Percentiles rank a stretch among this genome's conserved stretches.
Evolutionary conservation across 2,329 filamentous ascomycete genomes (phyloP).

Genomic region (Penicillium janthinellum): DNA sequence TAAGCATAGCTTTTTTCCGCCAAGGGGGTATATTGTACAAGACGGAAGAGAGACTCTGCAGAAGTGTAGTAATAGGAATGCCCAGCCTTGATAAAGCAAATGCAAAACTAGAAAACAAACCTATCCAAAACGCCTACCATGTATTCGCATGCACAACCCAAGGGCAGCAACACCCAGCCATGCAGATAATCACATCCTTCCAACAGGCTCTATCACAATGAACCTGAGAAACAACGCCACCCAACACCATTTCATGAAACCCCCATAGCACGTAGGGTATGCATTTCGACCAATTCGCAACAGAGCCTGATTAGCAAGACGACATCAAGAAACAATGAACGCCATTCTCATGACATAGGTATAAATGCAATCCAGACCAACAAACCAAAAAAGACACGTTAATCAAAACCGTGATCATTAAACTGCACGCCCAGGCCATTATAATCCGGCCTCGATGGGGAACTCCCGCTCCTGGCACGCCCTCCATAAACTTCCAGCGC

Average conservation of each 20-base stretch:
- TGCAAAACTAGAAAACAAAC: neutral
- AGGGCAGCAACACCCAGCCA: neutral
- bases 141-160: neutral
- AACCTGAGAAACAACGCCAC: neutral
- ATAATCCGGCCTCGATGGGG: conserved; percentile 31
- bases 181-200: neutral
- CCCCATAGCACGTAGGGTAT: neutral
- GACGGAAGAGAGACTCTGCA: neutral
- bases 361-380: neutral
- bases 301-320: neutral
- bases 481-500: conserved; percentile 19
- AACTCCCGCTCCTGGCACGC: conserved; percentile 37
- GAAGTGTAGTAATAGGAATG: neutral
- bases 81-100: neutral
- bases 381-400: neutral
- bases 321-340: neutral
- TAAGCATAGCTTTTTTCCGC: neutral
- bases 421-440: conserved; percentile 26
- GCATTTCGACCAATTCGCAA: neutral
- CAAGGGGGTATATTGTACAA: neutral
- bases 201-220: neutral
- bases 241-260: no score
- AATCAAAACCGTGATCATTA: neutral
- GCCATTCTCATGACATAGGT: neutral
- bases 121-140: neutral